These are phyloP conservation scores for Umbilicus rupestris DNA, from an alignment of 164 flowering plant species.

Conservation along the genomic window DNA sequence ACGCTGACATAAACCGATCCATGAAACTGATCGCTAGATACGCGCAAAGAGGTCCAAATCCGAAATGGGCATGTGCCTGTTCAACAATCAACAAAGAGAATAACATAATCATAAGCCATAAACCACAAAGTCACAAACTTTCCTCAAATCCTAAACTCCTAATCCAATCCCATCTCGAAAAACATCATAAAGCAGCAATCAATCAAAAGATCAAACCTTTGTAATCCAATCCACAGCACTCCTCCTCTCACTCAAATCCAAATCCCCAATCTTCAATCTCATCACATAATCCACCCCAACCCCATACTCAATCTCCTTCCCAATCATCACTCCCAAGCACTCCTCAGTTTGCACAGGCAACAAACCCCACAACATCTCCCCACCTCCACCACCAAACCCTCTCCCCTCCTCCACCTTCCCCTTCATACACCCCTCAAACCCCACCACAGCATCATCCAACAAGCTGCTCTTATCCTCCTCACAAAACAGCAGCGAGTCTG, in stretches of 20 bases:
- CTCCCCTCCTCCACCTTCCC: slow-evolving; percentile 3
- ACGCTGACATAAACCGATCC: slow-evolving; percentile 75
- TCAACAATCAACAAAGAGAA: slow-evolving; percentile 5
- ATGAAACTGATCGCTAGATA: slow-evolving; percentile 66
- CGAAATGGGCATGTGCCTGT: slow-evolving; percentile 62
- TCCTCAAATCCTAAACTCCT: neutral
- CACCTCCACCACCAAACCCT: slow-evolving; percentile 6
- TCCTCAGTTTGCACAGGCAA: slow-evolving; percentile 56
- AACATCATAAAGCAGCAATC: neutral
- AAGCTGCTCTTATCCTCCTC: slow-evolving; percentile 55
- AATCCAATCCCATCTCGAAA: too few species aligned
- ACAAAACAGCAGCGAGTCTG: slow-evolving; percentile 48
- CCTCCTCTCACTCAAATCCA: slow-evolving; percentile 51
- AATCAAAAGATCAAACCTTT: slow-evolving; percentile 43
- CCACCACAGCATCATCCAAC: slow-evolving; percentile 35
- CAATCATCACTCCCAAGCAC: slow-evolving; percentile 44
- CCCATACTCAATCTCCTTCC: slow-evolving; percentile 47
- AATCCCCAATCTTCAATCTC: slow-evolving; percentile 48
- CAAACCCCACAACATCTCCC: slow-evolving; percentile 19
- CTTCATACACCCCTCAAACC: slow-evolving; percentile 16
- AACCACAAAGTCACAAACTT: neutral
- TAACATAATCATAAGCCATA: too few species aligned
- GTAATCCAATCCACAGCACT: slow-evolving; percentile 75
- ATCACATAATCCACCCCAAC: slow-evolving; percentile 44
- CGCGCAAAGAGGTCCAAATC: slow-evolving; percentile 65